Conservation (phyloP, 164 flowering plant species). For the Echeveria elegans region DNA sequence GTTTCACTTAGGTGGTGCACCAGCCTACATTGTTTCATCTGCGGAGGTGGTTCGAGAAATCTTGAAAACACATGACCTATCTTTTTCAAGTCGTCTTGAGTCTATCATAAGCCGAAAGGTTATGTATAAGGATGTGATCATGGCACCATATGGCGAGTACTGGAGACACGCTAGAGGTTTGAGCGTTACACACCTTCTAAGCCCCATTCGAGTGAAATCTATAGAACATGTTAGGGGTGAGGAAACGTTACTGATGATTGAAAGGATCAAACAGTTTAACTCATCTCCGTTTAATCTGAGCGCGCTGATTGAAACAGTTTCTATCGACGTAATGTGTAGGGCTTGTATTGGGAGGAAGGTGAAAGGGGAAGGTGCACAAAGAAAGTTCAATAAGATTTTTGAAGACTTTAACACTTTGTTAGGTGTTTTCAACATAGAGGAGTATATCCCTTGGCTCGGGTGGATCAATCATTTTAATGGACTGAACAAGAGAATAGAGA, state of each 20-base stretch:
- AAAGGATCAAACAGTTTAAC: not conserved
- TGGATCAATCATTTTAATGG: conserved; percentile 22
- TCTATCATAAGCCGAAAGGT: not conserved
- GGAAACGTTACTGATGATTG: conserved; percentile 14
- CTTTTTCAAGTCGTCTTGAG: not conserved
- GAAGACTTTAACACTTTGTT: not conserved
- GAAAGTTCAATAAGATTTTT: not conserved
- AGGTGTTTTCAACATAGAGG: conserved; percentile 9
- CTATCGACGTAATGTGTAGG: conserved; percentile 12
- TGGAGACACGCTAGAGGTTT: conserved; percentile 8
- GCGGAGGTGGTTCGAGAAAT: conserved; percentile 7
- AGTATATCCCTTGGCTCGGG: conserved; percentile 15
- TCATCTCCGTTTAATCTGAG: conserved; percentile 10
- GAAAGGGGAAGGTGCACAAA: conserved; percentile 3
- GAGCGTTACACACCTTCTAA: not conserved
- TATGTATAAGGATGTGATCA: conserved; percentile 3
- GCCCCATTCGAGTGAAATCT: conserved; percentile 12
- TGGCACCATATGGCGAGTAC: conserved; percentile 7
- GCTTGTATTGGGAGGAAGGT: conserved; percentile 10
- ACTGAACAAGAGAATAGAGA: conserved; percentile 3
- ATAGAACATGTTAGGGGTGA: conserved; percentile 16
- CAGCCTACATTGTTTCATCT: conserved; percentile 8
- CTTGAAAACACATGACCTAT: conserved; percentile 9
- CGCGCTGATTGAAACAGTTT: conserved; percentile 3
- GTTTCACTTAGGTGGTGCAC: not conserved